Evolutionary conservation across 2,329 filamentous ascomycete genomes (phyloP), one percentile per base, ranked within the genome.

Genomic region (Cladophialophora bantiana): DNA sequence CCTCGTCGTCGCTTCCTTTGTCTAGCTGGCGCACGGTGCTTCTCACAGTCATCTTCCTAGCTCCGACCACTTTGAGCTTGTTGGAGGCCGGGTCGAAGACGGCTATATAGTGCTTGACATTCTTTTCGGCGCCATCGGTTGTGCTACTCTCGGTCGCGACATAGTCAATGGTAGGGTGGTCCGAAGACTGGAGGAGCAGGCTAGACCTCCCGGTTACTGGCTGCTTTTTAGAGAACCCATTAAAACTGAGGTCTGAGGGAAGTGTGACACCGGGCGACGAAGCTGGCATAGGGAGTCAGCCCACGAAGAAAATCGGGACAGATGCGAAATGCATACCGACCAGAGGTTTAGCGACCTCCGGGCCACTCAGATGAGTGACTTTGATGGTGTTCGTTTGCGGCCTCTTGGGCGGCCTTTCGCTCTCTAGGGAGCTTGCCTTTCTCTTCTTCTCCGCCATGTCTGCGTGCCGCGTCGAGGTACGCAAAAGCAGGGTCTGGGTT

Each of bases 81-180:
- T 81, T 81, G 4, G 80, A 81, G 32, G 79, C 76, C 0, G 85
- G 84, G 68, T 90, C 86, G 71, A 83, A 87, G 52, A 89, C 79
- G 59, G 85, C 87, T 66, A 89, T 76, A 71, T 89, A 90, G 77
- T 89, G 86, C 70, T 85, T 84, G 64, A 86, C 75, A 67, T 83
- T 78, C 35, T 81, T 82, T 65, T 87, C 83, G 58, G 82, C 79
- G 48, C 81, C 78, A 62, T 85, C 82, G 66, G 83, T 81, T 6
- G 63, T 66, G 12, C 38, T 52, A 34, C 78, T 78, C 72, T 83
- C 81, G 40, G 79, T 79, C 26, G 84, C 87, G 20, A 81, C 80
- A 71, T 88, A 89, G 76, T 89, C 86, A 61, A 89, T 80, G 60
- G 83, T 85, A 13, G 84, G 80, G 70, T 89, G 87, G 57, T 84